Conservation (phyloP, 257 asterid species). For the Solanum arcanum region DNA sequence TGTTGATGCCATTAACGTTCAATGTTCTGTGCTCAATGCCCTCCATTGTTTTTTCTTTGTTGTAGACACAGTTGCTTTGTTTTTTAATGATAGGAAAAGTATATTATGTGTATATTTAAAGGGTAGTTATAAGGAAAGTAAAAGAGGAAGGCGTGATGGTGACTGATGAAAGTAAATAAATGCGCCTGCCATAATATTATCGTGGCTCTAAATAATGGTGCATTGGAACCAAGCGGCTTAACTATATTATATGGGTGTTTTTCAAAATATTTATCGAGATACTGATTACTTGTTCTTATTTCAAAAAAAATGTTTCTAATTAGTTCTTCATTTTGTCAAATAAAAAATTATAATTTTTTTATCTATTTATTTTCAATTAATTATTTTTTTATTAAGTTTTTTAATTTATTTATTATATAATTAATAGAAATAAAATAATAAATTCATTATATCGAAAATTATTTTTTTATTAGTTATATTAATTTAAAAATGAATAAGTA, state of each 20-base stretch:
- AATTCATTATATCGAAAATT: too few relatives aligned
- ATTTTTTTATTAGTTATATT: too few relatives aligned
- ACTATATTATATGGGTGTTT: too few relatives aligned
- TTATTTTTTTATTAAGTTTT: too few relatives aligned
- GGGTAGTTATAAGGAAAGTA: background rate
- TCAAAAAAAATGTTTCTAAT: too few relatives aligned
- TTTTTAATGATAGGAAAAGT: background rate
- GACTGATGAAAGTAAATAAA: background rate
- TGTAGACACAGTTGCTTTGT: too few relatives aligned
- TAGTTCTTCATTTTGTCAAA: too few relatives aligned
- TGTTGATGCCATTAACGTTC: slow-evolving; percentile 58
- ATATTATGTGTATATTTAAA: background rate
- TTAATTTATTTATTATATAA: fast-evolving
- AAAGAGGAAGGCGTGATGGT: background rate
- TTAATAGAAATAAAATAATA: fast-evolving
- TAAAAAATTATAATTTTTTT: too few relatives aligned
- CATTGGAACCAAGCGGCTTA: background rate
- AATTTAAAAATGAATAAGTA: too few relatives aligned
- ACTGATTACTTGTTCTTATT: too few relatives aligned
- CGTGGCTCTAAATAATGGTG: background rate
- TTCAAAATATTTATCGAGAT: too few relatives aligned
- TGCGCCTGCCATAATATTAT: background rate
- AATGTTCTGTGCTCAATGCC: slow-evolving; percentile 42
- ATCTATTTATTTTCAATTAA: too few relatives aligned
- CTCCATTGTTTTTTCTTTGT: slow-evolving; percentile 21